phyloP scores from a whole-genome alignment of 2,329 filamentous ascomycete species.

The Blumeria hordei region DNA sequence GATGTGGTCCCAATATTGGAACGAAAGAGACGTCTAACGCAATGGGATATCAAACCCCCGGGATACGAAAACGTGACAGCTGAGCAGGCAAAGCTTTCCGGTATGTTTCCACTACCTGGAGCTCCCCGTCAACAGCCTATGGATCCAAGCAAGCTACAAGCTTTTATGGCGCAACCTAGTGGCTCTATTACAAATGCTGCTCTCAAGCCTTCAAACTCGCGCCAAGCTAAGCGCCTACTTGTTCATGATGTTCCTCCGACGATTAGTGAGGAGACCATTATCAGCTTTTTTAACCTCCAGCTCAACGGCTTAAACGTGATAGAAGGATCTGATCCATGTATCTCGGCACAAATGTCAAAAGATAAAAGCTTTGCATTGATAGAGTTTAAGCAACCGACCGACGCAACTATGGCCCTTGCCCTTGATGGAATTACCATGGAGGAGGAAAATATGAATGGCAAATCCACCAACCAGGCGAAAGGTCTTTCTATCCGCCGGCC shows the following conservation, averaged over 20 bases:
- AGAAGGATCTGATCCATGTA: conserved; percentile 60
- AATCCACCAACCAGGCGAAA: conserved; percentile 22
- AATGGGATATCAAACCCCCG: conserved; percentile 98
- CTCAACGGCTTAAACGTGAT: conserved; percentile 92
- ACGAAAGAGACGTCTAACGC: conserved; percentile 77
- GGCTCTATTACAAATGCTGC: conserved; percentile 43
- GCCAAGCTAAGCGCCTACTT: conserved; percentile 81
- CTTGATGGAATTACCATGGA: conserved; percentile 80
- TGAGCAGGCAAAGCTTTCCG: conserved; percentile 92
- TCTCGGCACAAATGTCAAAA: conserved; percentile 57
- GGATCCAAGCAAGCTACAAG: conserved; percentile 81
- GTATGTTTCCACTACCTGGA: conserved; percentile 95
- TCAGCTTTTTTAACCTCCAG: conserved; percentile 84
- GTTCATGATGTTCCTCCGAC: conserved; percentile 56
- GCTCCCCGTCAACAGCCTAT: conserved; percentile 86
- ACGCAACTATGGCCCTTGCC: conserved; percentile 77
- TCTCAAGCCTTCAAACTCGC: conserved; percentile 76
- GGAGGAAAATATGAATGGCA: conserved; percentile 33
- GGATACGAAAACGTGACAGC: conserved; percentile 97
- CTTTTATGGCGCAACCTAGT: conserved; percentile 79
- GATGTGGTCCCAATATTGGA: conserved; percentile 61
- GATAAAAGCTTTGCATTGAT: conserved; percentile 63
- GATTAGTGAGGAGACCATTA: conserved; percentile 50
- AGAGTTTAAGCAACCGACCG: conserved; percentile 70
- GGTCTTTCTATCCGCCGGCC: conserved; percentile 63